These are phyloP conservation scores for Amauroascus niger DNA, from an alignment of 2,329 filamentous ascomycete species.

Conservation along the genomic window DNA sequence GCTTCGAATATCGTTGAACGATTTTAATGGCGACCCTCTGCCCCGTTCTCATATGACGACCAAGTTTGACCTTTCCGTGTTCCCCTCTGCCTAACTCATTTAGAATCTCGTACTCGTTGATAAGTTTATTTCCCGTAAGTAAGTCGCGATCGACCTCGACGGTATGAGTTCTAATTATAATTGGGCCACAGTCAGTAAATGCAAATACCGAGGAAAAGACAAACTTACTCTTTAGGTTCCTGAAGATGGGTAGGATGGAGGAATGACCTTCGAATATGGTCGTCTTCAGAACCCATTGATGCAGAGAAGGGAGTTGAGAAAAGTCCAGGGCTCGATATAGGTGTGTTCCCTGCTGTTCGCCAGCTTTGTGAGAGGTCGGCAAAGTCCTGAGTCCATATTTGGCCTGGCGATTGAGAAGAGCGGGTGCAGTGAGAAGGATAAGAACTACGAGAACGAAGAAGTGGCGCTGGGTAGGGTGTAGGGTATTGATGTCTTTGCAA, in stretches of 20 bases:
- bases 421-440: conserved; percentile 32
- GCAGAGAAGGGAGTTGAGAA: conserved; percentile 33
- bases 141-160: conserved; percentile 83
- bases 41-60: conserved; percentile 63
- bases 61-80: conserved; percentile 95
- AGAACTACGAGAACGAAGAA: conserved; percentile 36
- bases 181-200: conserved; percentile 5
- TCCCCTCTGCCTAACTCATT: conserved; percentile 92
- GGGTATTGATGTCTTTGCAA: conserved; percentile 38
- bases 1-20: conserved; percentile 89
- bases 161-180: conserved; percentile 62
- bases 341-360: conserved; percentile 40
- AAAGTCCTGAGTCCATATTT: conserved; percentile 19
- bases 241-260: conserved; percentile 63
- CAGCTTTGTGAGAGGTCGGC: conserved; percentile 23
- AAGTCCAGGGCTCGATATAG: conserved; percentile 39
- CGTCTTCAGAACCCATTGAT: conserved; percentile 30
- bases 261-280: conserved; percentile 47
- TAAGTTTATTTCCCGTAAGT: conserved; percentile 83
- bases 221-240: conserved; percentile 62
- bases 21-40: conserved; percentile 96
- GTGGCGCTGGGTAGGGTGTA: conserved; percentile 31
- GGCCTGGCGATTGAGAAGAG: conserved; percentile 22
- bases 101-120: conserved; percentile 96
- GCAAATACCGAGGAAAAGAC: conserved; percentile 4